phyloP scores from a whole-genome alignment of 805 yeast genomes.

The Pichia kluyveri region DNA sequence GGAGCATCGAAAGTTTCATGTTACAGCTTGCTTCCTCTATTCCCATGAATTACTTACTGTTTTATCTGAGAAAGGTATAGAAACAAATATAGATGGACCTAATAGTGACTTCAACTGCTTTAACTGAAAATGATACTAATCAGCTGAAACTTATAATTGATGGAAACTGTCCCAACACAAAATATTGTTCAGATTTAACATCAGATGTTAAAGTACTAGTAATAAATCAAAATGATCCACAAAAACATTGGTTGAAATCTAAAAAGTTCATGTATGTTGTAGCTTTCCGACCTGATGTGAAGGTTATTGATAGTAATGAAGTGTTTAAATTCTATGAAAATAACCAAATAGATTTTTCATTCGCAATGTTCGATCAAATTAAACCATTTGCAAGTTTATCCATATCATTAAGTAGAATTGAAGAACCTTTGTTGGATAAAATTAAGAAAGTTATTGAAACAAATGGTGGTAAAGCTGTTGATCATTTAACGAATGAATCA shows the following conservation, averaged over 20 bases:
- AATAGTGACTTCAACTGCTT: conserved; percentile 22
- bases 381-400: conserved; percentile 35
- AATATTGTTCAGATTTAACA: conserved; percentile 20
- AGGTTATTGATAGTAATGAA: conserved; percentile 39
- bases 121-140: conserved; percentile 13
- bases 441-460: conserved; percentile 26
- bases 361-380: conserved; percentile 11
- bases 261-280: conserved; percentile 46
- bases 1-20: too few species aligned
- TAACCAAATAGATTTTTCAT: not conserved
- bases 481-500: conserved; percentile 37
- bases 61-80: too few species aligned
- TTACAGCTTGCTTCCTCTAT: too few species aligned
- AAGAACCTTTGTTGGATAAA: conserved; percentile 14
- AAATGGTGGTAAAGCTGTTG: conserved; percentile 43
- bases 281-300: conserved; percentile 45
- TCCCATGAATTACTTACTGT: too few species aligned
- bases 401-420: conserved; percentile 30
- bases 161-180: conserved; percentile 9
- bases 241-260: conserved; percentile 28
- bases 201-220: conserved; percentile 19
- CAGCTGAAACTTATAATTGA: conserved; percentile 10
- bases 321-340: conserved; percentile 18
- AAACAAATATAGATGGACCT: not conserved
- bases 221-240: conserved; percentile 15